phyloP scores from a whole-genome alignment of 202 grass and related monocot genomes.

The Carex sylvatica region DNA sequence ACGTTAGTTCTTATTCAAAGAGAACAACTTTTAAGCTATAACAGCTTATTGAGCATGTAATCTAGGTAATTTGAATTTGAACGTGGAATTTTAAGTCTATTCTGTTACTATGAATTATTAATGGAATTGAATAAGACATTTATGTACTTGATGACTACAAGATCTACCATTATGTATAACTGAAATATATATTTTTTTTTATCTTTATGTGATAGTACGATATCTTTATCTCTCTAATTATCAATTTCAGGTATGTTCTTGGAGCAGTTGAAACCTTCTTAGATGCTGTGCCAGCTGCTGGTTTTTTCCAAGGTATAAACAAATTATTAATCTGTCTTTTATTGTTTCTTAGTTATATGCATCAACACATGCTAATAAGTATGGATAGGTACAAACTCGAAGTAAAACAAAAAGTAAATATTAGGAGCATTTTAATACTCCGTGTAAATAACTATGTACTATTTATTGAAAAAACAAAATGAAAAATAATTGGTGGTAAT shows the following conservation, averaged over 20 bases:
- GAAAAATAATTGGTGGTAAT: background rate
- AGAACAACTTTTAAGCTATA: background rate
- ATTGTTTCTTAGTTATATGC: background rate
- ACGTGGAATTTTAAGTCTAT: background rate
- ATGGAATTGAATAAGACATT: background rate
- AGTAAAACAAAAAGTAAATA: background rate
- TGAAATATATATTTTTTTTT: background rate
- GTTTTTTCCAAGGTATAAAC: conserved; percentile 77
- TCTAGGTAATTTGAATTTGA: background rate
- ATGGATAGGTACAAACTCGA: background rate
- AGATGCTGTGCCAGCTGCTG: conserved; percentile 84
- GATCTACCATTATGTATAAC: background rate
- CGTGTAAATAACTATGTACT: background rate
- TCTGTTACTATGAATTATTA: background rate
- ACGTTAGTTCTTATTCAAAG: background rate
- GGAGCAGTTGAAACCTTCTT: conserved; percentile 99
- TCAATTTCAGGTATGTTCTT: conserved; percentile 89
- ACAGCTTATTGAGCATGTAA: background rate
- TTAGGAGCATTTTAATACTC: background rate
- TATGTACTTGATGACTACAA: background rate
- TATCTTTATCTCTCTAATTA: background rate
- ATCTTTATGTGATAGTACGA: background rate
- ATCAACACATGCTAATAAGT: background rate
- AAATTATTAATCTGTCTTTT: conserved; percentile 4
- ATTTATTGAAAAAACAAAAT: background rate